Percentiles rank a stretch among this genome's conserved stretches.
phyloP scores from a whole-genome alignment of 768 basidiomycete genomes.

The Podaxis sp. region DNA sequence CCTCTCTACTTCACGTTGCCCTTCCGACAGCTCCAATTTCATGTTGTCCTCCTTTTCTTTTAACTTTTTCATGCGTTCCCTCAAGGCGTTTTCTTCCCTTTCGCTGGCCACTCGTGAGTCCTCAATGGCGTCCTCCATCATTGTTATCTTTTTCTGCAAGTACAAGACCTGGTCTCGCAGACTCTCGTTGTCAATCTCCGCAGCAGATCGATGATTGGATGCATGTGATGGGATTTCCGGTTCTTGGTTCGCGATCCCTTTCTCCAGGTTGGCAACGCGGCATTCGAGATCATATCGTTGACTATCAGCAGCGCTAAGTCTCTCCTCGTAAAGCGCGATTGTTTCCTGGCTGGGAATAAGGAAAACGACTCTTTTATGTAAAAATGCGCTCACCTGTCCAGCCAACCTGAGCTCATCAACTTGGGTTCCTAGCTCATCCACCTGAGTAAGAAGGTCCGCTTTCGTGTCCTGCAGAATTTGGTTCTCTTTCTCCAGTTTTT shows the following conservation, averaged over 20 bases:
- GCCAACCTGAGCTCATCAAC: constrained; percentile 85
- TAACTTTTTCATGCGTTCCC: constrained; percentile 59
- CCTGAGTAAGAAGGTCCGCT: constrained; percentile 56
- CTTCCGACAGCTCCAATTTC: constrained; percentile 65
- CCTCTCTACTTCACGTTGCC: constrained; percentile 62
- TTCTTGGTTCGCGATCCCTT: constrained; percentile 18
- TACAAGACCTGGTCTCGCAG: constrained; percentile 88
- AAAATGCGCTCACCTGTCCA: constrained; percentile 60
- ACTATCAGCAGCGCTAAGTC: constrained; percentile 63
- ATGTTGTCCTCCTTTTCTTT: constrained; percentile 71
- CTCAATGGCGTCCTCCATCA: constrained; percentile 82
- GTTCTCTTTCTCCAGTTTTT: constrained; percentile 45
- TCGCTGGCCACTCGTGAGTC: constrained; percentile 69
- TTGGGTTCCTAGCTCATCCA: constrained; percentile 58
- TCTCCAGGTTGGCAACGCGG: constrained; percentile 56
- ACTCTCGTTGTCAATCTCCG: constrained; percentile 92
- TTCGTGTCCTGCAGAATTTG: constrained; percentile 46
- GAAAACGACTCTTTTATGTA: background rate
- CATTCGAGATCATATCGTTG: constrained; percentile 78
- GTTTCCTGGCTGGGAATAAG: constrained; percentile 60
- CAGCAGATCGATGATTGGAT: constrained; percentile 54
- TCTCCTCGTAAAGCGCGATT: constrained; percentile 92
- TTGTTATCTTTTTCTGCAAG: constrained; percentile 69
- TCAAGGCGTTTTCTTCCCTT: constrained; percentile 61
- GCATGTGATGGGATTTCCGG: constrained; percentile 21